Percentiles rank a stretch among this genome's conserved stretches.
Conservation (phyloP, 805 yeast genomes). For the Schizosaccharomyces octosporus region DNA sequence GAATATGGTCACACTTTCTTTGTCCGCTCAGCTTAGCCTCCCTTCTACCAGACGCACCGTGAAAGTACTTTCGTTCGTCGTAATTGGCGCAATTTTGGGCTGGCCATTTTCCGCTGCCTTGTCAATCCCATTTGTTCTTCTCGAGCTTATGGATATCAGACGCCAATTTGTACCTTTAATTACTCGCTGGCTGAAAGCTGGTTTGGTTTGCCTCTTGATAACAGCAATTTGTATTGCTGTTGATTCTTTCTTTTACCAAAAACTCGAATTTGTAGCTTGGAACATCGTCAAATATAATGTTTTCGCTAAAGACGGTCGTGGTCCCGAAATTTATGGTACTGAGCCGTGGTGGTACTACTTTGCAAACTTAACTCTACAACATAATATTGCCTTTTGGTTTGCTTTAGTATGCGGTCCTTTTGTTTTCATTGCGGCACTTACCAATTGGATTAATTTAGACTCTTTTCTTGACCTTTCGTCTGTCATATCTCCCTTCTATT, state of each 20-base stretch:
- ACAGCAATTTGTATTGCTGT: slow-evolving; percentile 15
- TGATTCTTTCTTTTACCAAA: slow-evolving; percentile 41
- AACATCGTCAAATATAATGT: slow-evolving; percentile 73
- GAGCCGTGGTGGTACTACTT: slow-evolving; percentile 58
- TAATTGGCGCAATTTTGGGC: slow-evolving; percentile 56
- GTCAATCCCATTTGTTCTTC: not conserved
- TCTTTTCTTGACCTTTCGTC: slow-evolving; percentile 4
- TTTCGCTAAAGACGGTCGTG: slow-evolving; percentile 39
- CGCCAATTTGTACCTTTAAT: slow-evolving; percentile 3
- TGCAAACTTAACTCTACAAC: slow-evolving; percentile 45
- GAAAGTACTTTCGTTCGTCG: slow-evolving; percentile 16
- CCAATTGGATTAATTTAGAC: not conserved
- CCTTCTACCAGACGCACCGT: slow-evolving; percentile 2
- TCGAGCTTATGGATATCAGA: not conserved
- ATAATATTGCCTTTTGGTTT: slow-evolving; percentile 25
- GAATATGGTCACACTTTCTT: slow-evolving; percentile 18
- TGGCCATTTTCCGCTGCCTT: slow-evolving; percentile 53
- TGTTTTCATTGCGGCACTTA: slow-evolving; percentile 2
- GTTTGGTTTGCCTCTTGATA: not conserved
- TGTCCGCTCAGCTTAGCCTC: slow-evolving; percentile 10
- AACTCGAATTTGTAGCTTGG: slow-evolving; percentile 37
- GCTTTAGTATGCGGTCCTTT: slow-evolving; percentile 8
- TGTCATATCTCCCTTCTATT: slow-evolving; percentile 24
- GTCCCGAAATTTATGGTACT: slow-evolving; percentile 76
- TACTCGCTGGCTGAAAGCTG: not conserved